Percentiles rank a stretch among this genome's conserved stretches.
Conservation (phyloP, 768 basidiomycete genomes). For the Lactarius akahatsu region DNA sequence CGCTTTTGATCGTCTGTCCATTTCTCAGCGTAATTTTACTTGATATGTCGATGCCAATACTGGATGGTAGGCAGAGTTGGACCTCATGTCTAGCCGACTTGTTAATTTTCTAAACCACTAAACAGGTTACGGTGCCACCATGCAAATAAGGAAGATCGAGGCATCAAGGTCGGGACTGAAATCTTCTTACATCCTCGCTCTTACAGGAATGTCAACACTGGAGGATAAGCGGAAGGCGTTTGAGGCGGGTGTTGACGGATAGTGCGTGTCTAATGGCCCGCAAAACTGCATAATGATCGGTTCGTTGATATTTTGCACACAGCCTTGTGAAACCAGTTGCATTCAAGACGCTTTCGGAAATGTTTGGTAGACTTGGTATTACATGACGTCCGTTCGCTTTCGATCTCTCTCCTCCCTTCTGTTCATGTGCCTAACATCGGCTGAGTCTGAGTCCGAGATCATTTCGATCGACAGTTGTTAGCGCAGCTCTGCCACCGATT, state of each 20-base stretch:
- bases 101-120: not conserved
- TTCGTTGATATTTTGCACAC: constrained; percentile 6
- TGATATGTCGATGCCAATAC: constrained; percentile 91
- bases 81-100: not conserved
- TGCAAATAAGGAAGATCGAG: constrained; percentile 79
- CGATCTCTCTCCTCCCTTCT: not conserved
- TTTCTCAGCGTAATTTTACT: constrained; percentile 71
- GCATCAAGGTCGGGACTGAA: constrained; percentile 30
- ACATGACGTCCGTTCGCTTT: constrained; percentile 34
- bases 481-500: not conserved
- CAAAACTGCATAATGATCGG: not conserved
- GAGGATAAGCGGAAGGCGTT: constrained; percentile 93
- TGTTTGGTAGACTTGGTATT: constrained; percentile 71
- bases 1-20: constrained; percentile 5
- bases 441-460: not conserved
- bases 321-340: constrained; percentile 95
- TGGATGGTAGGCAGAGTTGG: constrained; percentile 60
- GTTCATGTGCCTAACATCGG: not conserved
- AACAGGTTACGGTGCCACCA: constrained; percentile 79
- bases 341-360: constrained; percentile 85
- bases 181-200: constrained; percentile 67
- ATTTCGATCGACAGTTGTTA: not conserved
- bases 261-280: constrained; percentile 54
- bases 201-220: constrained; percentile 91
- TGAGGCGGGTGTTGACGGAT: constrained; percentile 91